Evolutionary conservation across 2,329 filamentous ascomycete genomes (phyloP), one percentile per base, ranked within the genome.

Genomic region (Fusarium papillatum): DNA sequence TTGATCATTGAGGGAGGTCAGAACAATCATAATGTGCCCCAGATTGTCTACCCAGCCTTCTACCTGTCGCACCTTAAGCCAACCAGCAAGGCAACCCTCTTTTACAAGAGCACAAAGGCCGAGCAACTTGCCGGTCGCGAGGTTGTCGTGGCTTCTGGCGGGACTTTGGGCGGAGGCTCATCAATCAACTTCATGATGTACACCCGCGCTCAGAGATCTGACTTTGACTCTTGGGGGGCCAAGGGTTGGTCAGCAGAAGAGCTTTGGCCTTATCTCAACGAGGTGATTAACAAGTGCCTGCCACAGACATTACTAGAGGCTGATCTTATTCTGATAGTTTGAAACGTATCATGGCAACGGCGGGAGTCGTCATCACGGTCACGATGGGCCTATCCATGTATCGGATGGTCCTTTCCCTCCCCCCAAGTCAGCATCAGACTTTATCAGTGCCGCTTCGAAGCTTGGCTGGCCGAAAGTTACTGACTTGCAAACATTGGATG

Each of bases 401-500:
- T 60, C 57, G 24, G 29, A 39, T 14, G 57, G 57, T 5, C 34
- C 57, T 26, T 39, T 39, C 22, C 34, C 13, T 26, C 10, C 57
- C 17, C 24, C 36, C 34, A 60, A 39, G 36, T 38, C 57, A 17
- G 57, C 34, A 39, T 24, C 17, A 38, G 57, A 60, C 36, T 60
- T 60, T 22, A 60, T 60, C 17, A 10, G 24, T 22, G 57, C 57
- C 39, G 57, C 36, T 4, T 8, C 19, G 11, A 60, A 60, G 57
- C 34, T 39, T 41, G 57, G 57, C 17, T 60, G 57, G 57, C 36
- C 57, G 36, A 39, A n/a, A 14, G 57, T 60, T 36, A 39, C 16
- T 22, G 89, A 93, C 73, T 66, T 91, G 38, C 86, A 91, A 66
- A 85, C 87, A 69, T 82, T 92, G 2, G 85, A 88, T 2, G 71